Conservation (phyloP, 2,329 filamentous ascomycete species). For the Fusarium nodosum region DNA sequence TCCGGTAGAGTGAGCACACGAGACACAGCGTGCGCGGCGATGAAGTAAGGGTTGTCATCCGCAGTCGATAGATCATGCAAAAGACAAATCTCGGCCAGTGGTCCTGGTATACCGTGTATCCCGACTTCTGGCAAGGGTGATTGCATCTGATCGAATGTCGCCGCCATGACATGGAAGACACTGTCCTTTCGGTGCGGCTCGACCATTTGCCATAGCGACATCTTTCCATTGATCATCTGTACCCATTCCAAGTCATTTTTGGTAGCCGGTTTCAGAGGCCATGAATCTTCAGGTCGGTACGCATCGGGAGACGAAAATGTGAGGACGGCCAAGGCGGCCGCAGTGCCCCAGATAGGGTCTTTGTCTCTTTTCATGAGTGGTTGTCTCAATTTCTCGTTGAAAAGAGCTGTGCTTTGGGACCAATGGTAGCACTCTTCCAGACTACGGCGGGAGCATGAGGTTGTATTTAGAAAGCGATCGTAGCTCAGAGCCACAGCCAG, state of each 20-base stretch:
- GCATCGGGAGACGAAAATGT: slow-evolving; percentile 58
- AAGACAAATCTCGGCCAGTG: slow-evolving; percentile 46
- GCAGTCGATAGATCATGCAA: slow-evolving; percentile 52
- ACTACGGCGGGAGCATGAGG: slow-evolving; percentile 44
- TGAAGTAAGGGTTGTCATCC: slow-evolving; percentile 56
- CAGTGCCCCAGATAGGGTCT: slow-evolving; percentile 63
- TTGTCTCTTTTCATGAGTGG: slow-evolving; percentile 55
- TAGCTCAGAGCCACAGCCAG: slow-evolving; percentile 60
- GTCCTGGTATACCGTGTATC: slow-evolving; percentile 44
- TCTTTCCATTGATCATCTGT: slow-evolving; percentile 53
- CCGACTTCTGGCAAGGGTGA: slow-evolving; percentile 52
- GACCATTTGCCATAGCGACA: slow-evolving; percentile 53
- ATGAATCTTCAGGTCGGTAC: slow-evolving; percentile 49
- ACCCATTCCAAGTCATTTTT: slow-evolving; percentile 54
- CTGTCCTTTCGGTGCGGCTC: slow-evolving; percentile 56
- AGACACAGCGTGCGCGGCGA: slow-evolving; percentile 55
- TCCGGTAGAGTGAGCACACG: slow-evolving; percentile 51
- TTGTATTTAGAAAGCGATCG: slow-evolving; percentile 52
- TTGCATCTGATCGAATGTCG: slow-evolving; percentile 55
- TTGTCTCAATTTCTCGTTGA: slow-evolving; percentile 55
- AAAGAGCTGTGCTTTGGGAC: slow-evolving; percentile 57
- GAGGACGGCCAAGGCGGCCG: slow-evolving; percentile 58
- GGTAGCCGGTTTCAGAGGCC: slow-evolving; percentile 51
- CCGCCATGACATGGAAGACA: slow-evolving; percentile 53
- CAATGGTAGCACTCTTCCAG: slow-evolving; percentile 61